Base-by-base conservation (phyloP, 1,139 yeast species). In the Geotrichum fermentans region DNA sequence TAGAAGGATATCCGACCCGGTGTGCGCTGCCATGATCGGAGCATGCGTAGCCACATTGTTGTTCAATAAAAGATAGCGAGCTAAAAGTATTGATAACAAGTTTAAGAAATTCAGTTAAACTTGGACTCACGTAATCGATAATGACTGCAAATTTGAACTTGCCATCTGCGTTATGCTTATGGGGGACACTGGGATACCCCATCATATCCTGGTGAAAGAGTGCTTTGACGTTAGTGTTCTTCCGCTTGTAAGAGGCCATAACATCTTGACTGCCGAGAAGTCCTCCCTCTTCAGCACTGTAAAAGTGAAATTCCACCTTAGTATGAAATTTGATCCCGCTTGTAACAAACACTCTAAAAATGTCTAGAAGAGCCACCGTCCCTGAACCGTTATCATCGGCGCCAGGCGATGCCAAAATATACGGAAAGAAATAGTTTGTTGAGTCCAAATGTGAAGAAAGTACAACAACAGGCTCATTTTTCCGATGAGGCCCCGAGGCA, bases 201-300 rank as follows among this genome's bases (percentile, higher is more conserved):
- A 97, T 87, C 97, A 90, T 90, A 63, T 90, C 97, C 65, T 89
- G 96, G 66, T 90, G 97, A 45, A 90, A 73, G 89, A 89, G 83
- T 4, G 90, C 90, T 32, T 82, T 75, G 20, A 90, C 90, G 51
- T 71, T 74, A 4, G 49, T 38, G 10, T 24, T 17, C 13, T 29
- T 18, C 14, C 20, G 22, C 40, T 36, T 37, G 35, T 47, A 47
- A 17, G 74, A 72, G 17, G 77, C 68, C 65, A 86, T 86, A 10
- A 90, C 78, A 53, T 87, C 95, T 56, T 79, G 77, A 3, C 96
- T 87, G 0, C 98, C 98, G 49, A 87, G 72, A 51, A 88, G 72
- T 0, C 97, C 97, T 52, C 88, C 90, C 72, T 90, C 98, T 70
- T 90, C 97, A 2, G 96, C 97, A 37, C 95, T 80, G 67, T 88